A percentile compares a stretch with the other conserved stretches of the same genome.
Conservation (phyloP, 345 rosid species). For the Ceriops zippeliana region DNA sequence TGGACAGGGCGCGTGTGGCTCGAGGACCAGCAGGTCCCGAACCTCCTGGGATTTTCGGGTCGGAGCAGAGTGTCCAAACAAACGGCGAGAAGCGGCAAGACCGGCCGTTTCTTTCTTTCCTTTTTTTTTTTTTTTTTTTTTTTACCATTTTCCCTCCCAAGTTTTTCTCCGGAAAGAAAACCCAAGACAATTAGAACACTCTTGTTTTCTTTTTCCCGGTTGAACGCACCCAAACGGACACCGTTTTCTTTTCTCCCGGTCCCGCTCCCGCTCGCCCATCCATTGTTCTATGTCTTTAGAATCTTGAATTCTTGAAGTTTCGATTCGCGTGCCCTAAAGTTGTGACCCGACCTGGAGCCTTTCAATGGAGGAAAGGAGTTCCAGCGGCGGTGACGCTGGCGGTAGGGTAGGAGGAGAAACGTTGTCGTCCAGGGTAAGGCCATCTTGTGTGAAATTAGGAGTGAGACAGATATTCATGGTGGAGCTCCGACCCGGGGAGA, state of each 20-base stretch:
- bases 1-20: too few species aligned
- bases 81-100: background rate
- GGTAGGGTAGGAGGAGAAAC: constrained; percentile 39
- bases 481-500: constrained; percentile 73
- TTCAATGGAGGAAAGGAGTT: constrained; percentile 24
- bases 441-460: constrained; percentile 52
- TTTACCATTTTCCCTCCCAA: background rate
- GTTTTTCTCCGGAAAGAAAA: constrained; percentile 27
- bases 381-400: constrained; percentile 22
- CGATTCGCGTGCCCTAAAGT: constrained; percentile 11
- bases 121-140: background rate
- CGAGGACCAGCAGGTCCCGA: too few species aligned
- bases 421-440: constrained; percentile 37
- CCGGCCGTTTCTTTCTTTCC: constrained; percentile 8
- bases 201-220: constrained; percentile 10
- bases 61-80: too few species aligned
- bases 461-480: constrained; percentile 73
- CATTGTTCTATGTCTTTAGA: background rate
- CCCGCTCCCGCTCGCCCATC: too few species aligned
- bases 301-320: constrained; percentile 9
- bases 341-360: background rate
- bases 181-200: constrained; percentile 16
- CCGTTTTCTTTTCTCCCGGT: constrained; percentile 3
- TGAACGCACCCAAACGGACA: constrained; percentile 22
- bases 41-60: too few species aligned